A percentile compares a stretch with the other conserved stretches of the same genome.
Evolutionary conservation across 345 rosid genomes (phyloP).

Genomic region (Euclidium syriacum): DNA sequence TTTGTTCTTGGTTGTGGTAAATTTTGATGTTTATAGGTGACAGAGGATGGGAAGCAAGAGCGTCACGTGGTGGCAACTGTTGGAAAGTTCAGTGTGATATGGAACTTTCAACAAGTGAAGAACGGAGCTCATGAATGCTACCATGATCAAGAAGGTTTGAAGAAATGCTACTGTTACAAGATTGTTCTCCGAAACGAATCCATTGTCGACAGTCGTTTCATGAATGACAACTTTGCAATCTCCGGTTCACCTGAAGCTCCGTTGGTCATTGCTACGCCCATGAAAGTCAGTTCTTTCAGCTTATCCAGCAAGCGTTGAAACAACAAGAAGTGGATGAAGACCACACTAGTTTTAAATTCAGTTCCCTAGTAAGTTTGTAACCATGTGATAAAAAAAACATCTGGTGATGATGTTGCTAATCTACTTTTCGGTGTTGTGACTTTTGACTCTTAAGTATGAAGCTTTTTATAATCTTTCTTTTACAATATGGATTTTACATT

Average conservation of each 20-base stretch:
- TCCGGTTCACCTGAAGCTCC: slow-evolving; percentile 97
- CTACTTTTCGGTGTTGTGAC: slow-evolving; percentile 5
- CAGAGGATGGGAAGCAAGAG: slow-evolving; percentile 78
- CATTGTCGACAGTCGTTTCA: slow-evolving; percentile 91
- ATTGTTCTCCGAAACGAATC: slow-evolving; percentile 87
- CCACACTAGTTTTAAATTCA: background rate
- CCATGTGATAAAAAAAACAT: background rate
- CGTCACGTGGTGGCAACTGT: slow-evolving; percentile 95
- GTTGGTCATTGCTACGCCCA: slow-evolving; percentile 86
- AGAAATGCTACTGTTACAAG: slow-evolving; percentile 90
- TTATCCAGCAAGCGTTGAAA: slow-evolving; percentile 72
- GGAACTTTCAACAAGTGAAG: slow-evolving; percentile 84
- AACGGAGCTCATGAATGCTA: slow-evolving; percentile 77
- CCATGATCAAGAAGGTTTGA: slow-evolving; percentile 64
- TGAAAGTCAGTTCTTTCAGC: slow-evolving; percentile 98
- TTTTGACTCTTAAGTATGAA: slow-evolving; percentile 2
- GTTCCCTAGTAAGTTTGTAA: slow-evolving; percentile 21
- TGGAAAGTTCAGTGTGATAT: slow-evolving; percentile 92
- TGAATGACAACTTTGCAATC: slow-evolving; percentile 94
- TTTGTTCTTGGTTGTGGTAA: background rate
- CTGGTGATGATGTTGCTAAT: slow-evolving; percentile 7
- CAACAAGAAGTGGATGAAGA: slow-evolving; percentile 11
- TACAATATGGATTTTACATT: background rate
- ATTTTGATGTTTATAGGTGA: slow-evolving; percentile 40
- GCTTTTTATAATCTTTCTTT: background rate